Conservation (phyloP, 352 stramenopile species). For the Lagenidium giganteum region DNA sequence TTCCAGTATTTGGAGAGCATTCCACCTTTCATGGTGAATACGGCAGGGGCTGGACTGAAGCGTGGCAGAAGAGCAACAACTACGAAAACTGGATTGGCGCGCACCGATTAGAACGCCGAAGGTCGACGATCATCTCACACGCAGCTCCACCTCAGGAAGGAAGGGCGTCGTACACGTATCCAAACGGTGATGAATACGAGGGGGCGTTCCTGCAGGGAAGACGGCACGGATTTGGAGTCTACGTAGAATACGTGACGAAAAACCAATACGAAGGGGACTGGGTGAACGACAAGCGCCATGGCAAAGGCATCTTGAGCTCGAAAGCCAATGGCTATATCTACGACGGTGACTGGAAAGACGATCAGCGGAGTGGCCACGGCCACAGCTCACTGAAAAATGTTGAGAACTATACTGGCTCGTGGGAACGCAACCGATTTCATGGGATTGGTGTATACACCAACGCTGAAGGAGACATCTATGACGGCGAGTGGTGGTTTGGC, state of each 20-base stretch:
- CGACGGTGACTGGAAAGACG: slow-evolving; percentile 54
- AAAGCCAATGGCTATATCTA: slow-evolving; percentile 51
- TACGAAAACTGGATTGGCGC: slow-evolving; percentile 33
- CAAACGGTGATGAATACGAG: slow-evolving; percentile 64
- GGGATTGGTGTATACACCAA: slow-evolving; percentile 43
- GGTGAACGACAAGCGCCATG: slow-evolving; percentile 48
- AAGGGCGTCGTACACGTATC: slow-evolving; percentile 30
- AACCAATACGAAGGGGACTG: slow-evolving; percentile 63
- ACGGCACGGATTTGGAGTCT: slow-evolving; percentile 56
- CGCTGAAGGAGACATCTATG: slow-evolving; percentile 37
- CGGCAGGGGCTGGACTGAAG: slow-evolving; percentile 34
- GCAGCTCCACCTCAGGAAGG: slow-evolving; percentile 28
- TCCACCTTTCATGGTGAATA: slow-evolving; percentile 34
- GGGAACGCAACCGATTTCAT: slow-evolving; percentile 45
- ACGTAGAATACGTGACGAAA: slow-evolving; percentile 54
- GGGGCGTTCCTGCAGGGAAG: slow-evolving; percentile 42
- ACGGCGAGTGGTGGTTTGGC: slow-evolving; percentile 41
- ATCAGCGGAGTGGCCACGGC: slow-evolving; percentile 51
- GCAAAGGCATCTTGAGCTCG: slow-evolving; percentile 49
- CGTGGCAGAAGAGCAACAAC: slow-evolving; percentile 46
- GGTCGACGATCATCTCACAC: slow-evolving; percentile 2
- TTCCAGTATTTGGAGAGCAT: slow-evolving; percentile 26
- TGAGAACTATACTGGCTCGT: slow-evolving; percentile 57
- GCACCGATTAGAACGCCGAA: slow-evolving; percentile 14
- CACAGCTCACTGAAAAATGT: slow-evolving; percentile 48